phyloP scores from a whole-genome alignment of 208 protist genomes.

The Spongospora subterranea region DNA sequence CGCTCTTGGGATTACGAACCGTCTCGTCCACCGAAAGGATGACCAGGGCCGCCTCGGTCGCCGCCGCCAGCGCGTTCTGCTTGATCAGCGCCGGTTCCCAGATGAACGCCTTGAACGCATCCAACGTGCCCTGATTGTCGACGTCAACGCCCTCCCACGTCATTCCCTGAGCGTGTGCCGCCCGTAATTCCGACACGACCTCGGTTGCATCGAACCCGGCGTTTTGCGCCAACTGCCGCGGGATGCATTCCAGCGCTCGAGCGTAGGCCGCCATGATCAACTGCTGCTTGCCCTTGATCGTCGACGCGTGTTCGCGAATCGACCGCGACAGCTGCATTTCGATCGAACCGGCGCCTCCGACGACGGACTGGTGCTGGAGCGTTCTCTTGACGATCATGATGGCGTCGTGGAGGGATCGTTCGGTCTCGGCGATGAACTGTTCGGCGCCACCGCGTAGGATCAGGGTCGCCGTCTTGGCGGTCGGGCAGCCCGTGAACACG shows the following conservation, averaged over 20 bases:
- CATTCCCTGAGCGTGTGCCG: conserved; percentile 89
- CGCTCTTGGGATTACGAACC: conserved; percentile 75
- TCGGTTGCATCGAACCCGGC: conserved; percentile 99
- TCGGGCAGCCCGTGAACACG: conserved; percentile 96
- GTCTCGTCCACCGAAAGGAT: conserved; percentile 99
- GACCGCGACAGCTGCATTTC: conserved; percentile 99
- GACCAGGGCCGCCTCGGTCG: conserved; percentile 98
- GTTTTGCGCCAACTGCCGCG: conserved; percentile 97
- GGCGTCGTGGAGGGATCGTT: conserved; percentile 99
- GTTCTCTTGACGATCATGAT: conserved; percentile 87
- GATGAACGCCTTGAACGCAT: conserved; percentile 92
- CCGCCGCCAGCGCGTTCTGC: conserved; percentile 96
- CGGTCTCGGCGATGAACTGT: conserved; percentile 97
- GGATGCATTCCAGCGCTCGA: conserved; percentile 99
- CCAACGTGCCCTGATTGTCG: conserved; percentile 84
- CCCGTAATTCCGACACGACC: conserved; percentile 98
- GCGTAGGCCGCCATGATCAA: conserved; percentile 97
- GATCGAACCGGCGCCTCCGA: conserved; percentile 99
- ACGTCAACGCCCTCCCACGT: conserved; percentile 68
- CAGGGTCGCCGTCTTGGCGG: conserved; percentile 72
- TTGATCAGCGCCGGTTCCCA: conserved; percentile 93
- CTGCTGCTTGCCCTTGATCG: conserved; percentile 98
- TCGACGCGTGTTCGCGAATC: conserved; percentile 92
- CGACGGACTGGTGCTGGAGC: conserved; percentile 91
- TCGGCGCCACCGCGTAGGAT: conserved; percentile 95